These are phyloP conservation scores for Botrytis fragariae DNA, from an alignment of 2,329 filamentous ascomycete genomes.

Conservation along the genomic window DNA sequence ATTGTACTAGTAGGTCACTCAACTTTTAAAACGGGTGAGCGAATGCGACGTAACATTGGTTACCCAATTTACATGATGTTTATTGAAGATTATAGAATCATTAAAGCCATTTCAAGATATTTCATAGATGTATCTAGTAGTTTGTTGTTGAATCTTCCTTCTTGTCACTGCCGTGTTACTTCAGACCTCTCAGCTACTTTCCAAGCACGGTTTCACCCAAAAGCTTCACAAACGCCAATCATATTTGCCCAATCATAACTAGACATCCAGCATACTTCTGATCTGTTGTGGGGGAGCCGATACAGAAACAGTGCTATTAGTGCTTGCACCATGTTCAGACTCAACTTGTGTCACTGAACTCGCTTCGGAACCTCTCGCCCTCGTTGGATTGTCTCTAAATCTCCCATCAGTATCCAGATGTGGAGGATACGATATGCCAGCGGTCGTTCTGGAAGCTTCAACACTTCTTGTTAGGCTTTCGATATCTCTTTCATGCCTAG, in stretches of 20 bases:
- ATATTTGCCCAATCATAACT: not conserved
- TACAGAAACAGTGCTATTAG: constrained; percentile 33
- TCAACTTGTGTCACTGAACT: constrained; percentile 18
- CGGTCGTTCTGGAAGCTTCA: constrained; percentile 21
- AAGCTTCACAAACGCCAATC: not conserved
- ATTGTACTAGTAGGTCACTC: not conserved
- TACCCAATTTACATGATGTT: not conserved
- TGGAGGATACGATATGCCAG: constrained; percentile 26
- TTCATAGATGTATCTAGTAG: too few species aligned
- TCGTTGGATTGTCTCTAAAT: constrained; percentile 25
- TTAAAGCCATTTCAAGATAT: not conserved
- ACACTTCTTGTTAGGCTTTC: constrained; percentile 46
- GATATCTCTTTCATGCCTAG: constrained; percentile 23
- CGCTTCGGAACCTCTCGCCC: constrained; percentile 17
- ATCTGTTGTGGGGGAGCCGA: constrained; percentile 38
- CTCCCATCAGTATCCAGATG: constrained; percentile 1
- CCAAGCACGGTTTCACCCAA: not conserved
- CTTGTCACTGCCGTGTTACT: too few species aligned
- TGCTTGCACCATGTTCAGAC: constrained; percentile 25
- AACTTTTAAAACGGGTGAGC: not conserved
- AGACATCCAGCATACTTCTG: constrained; percentile 45
- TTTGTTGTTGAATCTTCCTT: rapidly evolving
- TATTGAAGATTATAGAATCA: not conserved
- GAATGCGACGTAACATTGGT: not conserved
- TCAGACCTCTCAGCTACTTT: not conserved